Percentiles rank a stretch among this genome's conserved stretches.
Conservation (phyloP, 768 basidiomycete species). For the Glaciozyma martinii region DNA sequence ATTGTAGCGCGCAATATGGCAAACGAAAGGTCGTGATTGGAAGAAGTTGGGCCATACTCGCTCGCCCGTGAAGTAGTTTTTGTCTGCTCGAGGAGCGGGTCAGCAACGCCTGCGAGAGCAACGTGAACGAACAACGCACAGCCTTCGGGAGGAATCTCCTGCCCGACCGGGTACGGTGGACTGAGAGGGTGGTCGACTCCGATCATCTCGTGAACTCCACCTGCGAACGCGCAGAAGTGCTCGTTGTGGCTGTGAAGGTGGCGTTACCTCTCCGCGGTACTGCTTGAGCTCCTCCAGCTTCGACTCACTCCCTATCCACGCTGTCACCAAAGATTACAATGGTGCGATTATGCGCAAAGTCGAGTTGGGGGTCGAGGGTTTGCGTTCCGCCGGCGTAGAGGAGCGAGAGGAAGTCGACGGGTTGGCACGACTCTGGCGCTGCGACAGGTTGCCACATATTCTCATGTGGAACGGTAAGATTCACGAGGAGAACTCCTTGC, state of each 20-base stretch:
- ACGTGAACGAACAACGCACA: not conserved
- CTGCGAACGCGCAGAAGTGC: not conserved
- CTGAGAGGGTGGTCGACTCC: constrained; percentile 1
- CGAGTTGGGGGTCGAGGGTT: not conserved
- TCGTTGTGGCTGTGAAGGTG: not conserved
- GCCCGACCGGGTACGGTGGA: constrained; percentile 10
- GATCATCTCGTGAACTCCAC: constrained; percentile 18
- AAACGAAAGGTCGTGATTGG: constrained; percentile 13
- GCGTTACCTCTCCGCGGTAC: too few relatives aligned
- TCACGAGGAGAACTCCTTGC: constrained; percentile 21
- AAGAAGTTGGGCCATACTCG: constrained; percentile 10
- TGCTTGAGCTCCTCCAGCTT: too few relatives aligned
- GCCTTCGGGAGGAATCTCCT: constrained; percentile 10
- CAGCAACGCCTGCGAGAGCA: too few relatives aligned
- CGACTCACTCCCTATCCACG: constrained; percentile 13
- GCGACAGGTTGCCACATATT: constrained; percentile 21
- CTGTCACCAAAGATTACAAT: constrained; percentile 20
- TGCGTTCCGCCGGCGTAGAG: constrained; percentile 3
- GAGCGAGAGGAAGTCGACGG: constrained; percentile 12
- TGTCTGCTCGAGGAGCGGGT: not conserved
- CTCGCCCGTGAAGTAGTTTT: not conserved
- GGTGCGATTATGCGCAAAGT: constrained; percentile 9
- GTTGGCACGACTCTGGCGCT: constrained; percentile 8
- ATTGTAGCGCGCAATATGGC: constrained; percentile 13
- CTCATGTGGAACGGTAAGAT: not conserved